Conservation (phyloP, 73 alveolate species). For the Paramecium sexaurelia region DNA sequence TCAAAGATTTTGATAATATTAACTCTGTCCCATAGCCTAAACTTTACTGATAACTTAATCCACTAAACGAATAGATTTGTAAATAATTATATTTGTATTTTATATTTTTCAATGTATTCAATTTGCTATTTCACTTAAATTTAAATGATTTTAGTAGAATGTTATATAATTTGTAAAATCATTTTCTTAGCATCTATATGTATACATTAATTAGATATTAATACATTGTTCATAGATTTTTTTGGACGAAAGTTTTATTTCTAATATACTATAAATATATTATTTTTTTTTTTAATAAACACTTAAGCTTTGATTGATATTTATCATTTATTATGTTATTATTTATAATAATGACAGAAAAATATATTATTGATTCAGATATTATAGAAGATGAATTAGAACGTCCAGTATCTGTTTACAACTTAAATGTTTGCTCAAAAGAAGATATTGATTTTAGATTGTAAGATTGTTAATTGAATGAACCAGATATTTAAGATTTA, state of each 20-base stretch:
- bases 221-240: no score
- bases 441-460: conserved; percentile 14
- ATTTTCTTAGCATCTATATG: no score
- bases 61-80: neutral
- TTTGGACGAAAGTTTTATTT: neutral
- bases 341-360: neutral
- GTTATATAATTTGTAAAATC: no score
- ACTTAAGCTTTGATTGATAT: neutral
- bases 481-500: conserved; percentile 14
- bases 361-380: neutral
- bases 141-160: neutral
- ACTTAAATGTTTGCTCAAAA: neutral
- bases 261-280: no score
- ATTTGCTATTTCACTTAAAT: neutral
- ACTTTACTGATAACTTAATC: neutral
- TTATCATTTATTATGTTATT: neutral
- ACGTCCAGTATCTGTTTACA: conserved; percentile 16
- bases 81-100: neutral
- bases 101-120: neutral
- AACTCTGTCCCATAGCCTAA: neutral
- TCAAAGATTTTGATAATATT: neutral
- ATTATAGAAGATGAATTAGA: neutral
- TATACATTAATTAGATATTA: no score
- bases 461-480: neutral
- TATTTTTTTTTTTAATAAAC: neutral